Conservation (phyloP, 768 basidiomycete genomes). For the Suillus tomentosus region DNA sequence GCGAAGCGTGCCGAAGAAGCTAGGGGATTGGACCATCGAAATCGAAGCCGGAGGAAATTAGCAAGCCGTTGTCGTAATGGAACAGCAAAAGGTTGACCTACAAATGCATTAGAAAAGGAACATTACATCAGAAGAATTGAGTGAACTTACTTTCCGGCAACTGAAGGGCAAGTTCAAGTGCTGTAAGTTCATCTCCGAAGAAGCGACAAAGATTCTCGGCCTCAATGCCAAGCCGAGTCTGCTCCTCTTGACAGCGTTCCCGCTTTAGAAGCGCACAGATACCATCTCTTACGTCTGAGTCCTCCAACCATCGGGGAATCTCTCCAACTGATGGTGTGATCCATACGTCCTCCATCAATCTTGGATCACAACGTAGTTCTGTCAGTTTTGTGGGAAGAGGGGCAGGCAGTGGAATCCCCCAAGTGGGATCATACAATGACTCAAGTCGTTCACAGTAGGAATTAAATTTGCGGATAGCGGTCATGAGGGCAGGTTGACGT, state of each 20-base stretch:
- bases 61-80: neutral
- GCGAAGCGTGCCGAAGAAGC: constrained; percentile 14
- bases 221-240: constrained; percentile 24
- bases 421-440: constrained; percentile 21
- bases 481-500: constrained; percentile 26
- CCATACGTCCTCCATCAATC: constrained; percentile 42
- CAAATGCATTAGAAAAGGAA: neutral
- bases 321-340: constrained; percentile 21
- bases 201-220: constrained; percentile 39
- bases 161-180: constrained; percentile 23
- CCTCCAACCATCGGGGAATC: constrained; percentile 35
- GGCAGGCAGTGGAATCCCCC: constrained; percentile 34
- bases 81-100: neutral
- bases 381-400: constrained; percentile 34
- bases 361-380: constrained; percentile 15
- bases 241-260: constrained; percentile 35
- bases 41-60: neutral
- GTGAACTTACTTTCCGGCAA: constrained; percentile 14
- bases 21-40: constrained; percentile 23
- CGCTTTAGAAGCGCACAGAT: constrained; percentile 32
- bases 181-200: constrained; percentile 32
- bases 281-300: constrained; percentile 31
- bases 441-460: constrained; percentile 25
- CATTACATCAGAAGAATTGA: neutral
- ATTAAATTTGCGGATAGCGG: constrained; percentile 32